Conservation (phyloP, 331 rosid genomes). For the Acacia pycnantha region DNA sequence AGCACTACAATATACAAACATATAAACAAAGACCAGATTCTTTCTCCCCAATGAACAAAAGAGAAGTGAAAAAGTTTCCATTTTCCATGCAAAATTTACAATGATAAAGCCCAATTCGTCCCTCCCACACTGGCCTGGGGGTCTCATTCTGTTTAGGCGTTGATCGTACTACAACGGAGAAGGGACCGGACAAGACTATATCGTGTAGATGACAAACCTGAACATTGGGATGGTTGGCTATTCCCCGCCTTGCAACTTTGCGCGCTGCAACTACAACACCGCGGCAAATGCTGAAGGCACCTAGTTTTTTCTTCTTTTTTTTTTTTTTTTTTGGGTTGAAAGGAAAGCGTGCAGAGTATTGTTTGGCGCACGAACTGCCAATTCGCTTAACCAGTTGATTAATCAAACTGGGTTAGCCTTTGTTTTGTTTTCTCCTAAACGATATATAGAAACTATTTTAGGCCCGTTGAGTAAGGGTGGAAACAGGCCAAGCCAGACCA, state of each 20-base stretch:
- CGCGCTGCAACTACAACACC: background rate
- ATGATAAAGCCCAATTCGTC: background rate
- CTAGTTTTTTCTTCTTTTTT: background rate
- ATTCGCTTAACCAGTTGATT: background rate
- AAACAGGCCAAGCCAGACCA: no score
- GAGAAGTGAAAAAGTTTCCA: background rate
- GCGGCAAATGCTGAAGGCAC: background rate
- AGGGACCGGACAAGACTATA: background rate
- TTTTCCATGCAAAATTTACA: background rate
- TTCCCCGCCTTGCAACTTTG: background rate
- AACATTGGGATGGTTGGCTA: background rate
- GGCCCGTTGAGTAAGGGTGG: no score
- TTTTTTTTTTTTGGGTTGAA: background rate
- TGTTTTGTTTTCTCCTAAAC: no score
- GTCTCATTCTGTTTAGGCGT: background rate
- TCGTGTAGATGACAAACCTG: background rate
- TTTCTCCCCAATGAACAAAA: background rate
- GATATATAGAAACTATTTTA: no score
- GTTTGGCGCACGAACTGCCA: background rate
- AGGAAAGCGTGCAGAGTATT: background rate
- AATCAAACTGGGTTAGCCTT: background rate
- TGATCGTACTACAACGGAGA: background rate
- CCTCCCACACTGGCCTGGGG: background rate
- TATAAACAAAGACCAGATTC: background rate
- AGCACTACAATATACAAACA: background rate